Percentiles rank a stretch among this genome's conserved stretches.
phyloP scores from a whole-genome alignment of 2,329 filamentous ascomycete genomes.

The Knoxdaviesia proteae region DNA sequence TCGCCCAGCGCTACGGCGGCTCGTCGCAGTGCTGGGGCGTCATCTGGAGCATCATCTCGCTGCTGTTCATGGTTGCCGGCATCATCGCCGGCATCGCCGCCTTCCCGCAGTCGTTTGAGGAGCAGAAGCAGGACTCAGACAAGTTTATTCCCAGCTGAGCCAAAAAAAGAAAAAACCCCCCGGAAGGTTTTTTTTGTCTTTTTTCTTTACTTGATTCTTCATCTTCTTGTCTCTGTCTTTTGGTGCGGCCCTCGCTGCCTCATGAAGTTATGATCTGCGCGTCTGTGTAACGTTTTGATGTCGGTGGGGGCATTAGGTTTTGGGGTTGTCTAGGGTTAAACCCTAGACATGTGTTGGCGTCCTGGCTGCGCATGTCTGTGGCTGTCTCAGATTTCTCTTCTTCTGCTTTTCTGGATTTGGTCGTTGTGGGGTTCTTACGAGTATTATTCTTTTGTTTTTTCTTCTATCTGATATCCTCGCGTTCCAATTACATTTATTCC shows the following conservation, averaged over 20 bases:
- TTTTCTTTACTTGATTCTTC: background rate
- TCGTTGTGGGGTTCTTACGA: too few relatives aligned
- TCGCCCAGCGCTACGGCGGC: constrained; percentile 57
- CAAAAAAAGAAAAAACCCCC: constrained; percentile 7
- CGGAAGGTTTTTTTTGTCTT: background rate
- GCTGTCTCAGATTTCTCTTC: too few relatives aligned
- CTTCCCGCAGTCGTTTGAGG: constrained; percentile 46
- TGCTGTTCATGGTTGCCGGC: constrained; percentile 49
- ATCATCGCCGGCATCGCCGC: constrained; percentile 61
- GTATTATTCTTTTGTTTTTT: too few relatives aligned
- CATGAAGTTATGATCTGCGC: background rate
- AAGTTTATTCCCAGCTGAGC: constrained; percentile 33
- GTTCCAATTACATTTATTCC: too few relatives aligned
- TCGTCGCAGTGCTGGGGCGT: constrained; percentile 67
- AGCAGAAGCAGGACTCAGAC: constrained; percentile 50
- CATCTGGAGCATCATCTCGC: constrained; percentile 54
- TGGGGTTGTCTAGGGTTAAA: too few relatives aligned
- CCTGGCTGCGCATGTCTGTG: too few relatives aligned
- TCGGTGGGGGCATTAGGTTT: too few relatives aligned
- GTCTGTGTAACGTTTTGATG: too few relatives aligned
- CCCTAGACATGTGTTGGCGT: too few relatives aligned
- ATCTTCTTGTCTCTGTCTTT: constrained; percentile 4
- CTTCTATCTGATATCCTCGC: too few relatives aligned
- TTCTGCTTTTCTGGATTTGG: too few relatives aligned
- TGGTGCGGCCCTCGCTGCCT: background rate